phyloP scores from a whole-genome alignment of 164 flowering plant species.

The Paratinospora sagittata region DNA sequence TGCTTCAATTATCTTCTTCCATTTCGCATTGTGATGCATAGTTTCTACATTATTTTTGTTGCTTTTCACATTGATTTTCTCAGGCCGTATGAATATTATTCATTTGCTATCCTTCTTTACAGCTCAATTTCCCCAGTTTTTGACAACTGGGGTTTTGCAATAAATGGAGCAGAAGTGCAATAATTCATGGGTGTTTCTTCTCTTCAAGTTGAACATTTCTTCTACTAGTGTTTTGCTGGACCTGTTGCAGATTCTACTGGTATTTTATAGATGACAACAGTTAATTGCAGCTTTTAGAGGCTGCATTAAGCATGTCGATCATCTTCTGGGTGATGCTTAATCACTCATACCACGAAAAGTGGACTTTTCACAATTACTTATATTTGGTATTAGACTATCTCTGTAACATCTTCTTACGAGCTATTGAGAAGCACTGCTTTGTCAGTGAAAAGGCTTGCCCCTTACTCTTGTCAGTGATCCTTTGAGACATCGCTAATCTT shows the following conservation, averaged over 20 bases:
- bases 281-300: slow-evolving; percentile 51
- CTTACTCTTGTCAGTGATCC: slow-evolving; percentile 38
- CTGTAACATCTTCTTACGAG: slow-evolving; percentile 28
- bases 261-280: slow-evolving; percentile 39
- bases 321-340: slow-evolving; percentile 34
- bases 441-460: slow-evolving; percentile 37
- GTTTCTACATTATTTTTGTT: background rate
- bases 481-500: slow-evolving; percentile 29
- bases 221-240: slow-evolving; percentile 17
- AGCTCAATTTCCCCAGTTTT: slow-evolving; percentile 17
- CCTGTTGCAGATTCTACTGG: slow-evolving; percentile 15
- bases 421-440: slow-evolving; percentile 35
- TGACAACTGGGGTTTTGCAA: background rate
- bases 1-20: background rate
- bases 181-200: slow-evolving; percentile 12
- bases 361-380: slow-evolving; percentile 27
- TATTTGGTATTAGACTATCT: slow-evolving; percentile 32
- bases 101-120: slow-evolving; percentile 11
- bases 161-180: slow-evolving; percentile 18
- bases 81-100: background rate
- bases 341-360: slow-evolving; percentile 44
- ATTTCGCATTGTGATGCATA: background rate
- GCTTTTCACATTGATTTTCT: background rate
- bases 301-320: slow-evolving; percentile 67
- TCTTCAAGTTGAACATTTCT: slow-evolving; percentile 10